These are phyloP conservation scores for Phragmites australis DNA, from an alignment of 176 grass and related monocot genomes.

Conservation along the genomic window DNA sequence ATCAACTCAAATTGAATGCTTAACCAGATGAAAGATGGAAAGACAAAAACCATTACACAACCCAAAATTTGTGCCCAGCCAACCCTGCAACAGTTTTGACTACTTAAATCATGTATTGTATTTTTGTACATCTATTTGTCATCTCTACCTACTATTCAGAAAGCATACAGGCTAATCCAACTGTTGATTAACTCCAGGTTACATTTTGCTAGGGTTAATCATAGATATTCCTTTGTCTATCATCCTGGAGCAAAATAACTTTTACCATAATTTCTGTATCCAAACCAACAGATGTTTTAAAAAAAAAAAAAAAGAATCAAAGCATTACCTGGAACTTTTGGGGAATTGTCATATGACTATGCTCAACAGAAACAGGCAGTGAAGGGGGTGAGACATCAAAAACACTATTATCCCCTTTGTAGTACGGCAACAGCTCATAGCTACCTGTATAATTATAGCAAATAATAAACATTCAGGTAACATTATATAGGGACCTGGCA, in stretches of 20 bases:
- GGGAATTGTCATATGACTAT: slow-evolving; percentile 64
- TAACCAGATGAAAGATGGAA: slow-evolving; percentile 6
- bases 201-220: background rate
- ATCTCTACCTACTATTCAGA: slow-evolving; percentile 28
- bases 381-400: slow-evolving; percentile 94
- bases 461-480: slow-evolving; percentile 10
- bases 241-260: slow-evolving; percentile 9
- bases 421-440: slow-evolving; percentile 90
- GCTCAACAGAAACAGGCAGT: slow-evolving; percentile 62
- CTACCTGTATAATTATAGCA: slow-evolving; percentile 55
- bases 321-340: slow-evolving; percentile 90
- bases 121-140: background rate
- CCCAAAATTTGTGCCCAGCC: background rate
- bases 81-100: slow-evolving; percentile 10
- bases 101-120: background rate
- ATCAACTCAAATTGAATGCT: background rate
- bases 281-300: slow-evolving; percentile 15
- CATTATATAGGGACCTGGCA: background rate
- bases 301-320: slow-evolving; percentile 30
- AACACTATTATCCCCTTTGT: slow-evolving; percentile 94
- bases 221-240: slow-evolving; percentile 4
- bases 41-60: background rate
- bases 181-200: background rate
- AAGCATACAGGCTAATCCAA: slow-evolving; percentile 25
- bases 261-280: slow-evolving; percentile 17